Evolutionary conservation across 345 rosid genomes (phyloP).

Genomic region (Linum trigynum): DNA sequence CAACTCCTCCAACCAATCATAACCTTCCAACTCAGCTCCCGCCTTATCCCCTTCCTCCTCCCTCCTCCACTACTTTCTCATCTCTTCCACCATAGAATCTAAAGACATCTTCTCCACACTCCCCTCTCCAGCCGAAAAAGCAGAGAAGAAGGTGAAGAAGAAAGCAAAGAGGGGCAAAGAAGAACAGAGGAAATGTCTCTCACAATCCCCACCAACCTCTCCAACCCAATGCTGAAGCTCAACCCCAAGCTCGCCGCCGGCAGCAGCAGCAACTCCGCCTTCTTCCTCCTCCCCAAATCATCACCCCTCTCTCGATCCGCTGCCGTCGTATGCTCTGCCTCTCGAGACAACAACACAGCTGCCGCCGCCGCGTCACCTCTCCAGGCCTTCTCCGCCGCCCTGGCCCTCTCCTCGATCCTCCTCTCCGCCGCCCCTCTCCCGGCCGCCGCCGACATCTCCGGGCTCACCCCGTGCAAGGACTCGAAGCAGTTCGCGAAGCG

Average conservation of each 20-base stretch:
- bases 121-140: constrained; percentile 27
- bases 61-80: constrained; percentile 29
- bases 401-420: constrained; percentile 83
- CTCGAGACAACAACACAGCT: constrained; percentile 6
- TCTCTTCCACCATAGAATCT: constrained; percentile 26
- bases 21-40: constrained; percentile 41
- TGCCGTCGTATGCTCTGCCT: constrained; percentile 38
- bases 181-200: constrained; percentile 48
- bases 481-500: constrained; percentile 92
- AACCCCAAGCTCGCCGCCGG: constrained; percentile 32
- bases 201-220: constrained; percentile 71
- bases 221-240: constrained; percentile 53
- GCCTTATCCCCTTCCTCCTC: constrained; percentile 38
- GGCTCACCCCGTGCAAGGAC: constrained; percentile 91
- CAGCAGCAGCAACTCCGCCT: not conserved
- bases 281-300: constrained; percentile 12
- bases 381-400: constrained; percentile 77
- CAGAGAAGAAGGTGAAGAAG: not conserved
- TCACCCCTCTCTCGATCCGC: constrained; percentile 16
- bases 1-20: constrained; percentile 21
- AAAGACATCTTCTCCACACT: constrained; percentile 21
- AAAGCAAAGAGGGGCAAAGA: constrained; percentile 25
- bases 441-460: constrained; percentile 81
- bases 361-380: constrained; percentile 30
- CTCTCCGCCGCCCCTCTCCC: constrained; percentile 70